These are phyloP conservation scores for Pseudogymnoascus sp. DNA, from an alignment of 2,329 filamentous ascomycete genomes.

Conservation along the genomic window DNA sequence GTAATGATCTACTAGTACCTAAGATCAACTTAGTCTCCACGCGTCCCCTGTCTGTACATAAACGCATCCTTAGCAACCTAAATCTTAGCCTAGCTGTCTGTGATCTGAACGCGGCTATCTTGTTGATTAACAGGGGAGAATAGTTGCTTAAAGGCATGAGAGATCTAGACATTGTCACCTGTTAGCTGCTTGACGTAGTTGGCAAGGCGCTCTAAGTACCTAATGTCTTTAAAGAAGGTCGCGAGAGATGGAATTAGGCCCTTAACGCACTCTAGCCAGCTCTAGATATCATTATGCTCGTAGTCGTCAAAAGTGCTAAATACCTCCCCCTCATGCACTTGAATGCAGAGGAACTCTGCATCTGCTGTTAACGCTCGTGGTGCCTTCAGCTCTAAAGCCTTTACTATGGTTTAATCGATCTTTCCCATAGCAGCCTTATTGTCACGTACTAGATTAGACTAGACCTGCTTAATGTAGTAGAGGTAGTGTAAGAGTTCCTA, in stretches of 20 bases:
- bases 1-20: conserved; percentile 8
- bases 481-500: not conserved
- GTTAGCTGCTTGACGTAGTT: conserved; percentile 7
- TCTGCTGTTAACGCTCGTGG: not conserved
- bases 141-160: not conserved
- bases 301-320: not conserved
- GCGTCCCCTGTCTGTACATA: not conserved
- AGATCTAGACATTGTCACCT: not conserved
- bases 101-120: not conserved
- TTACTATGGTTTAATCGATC: not conserved
- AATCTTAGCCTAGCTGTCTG: not conserved
- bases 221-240: not conserved
- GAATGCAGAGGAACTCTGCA: not conserved
- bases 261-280: not conserved
- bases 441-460: not conserved
- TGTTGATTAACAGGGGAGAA: not conserved
- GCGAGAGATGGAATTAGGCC: not conserved
- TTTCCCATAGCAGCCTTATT: not conserved
- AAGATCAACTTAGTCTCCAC: conserved; percentile 3
- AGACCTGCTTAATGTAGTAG: not conserved
- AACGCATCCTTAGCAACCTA: conserved; percentile 10
- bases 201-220: not conserved
- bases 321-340: not conserved
- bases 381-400: not conserved
- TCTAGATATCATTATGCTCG: not conserved